These are phyloP conservation scores for Coniochaeta hoffmannii DNA, from an alignment of 2,329 filamentous ascomycete genomes.

Conservation along the genomic window DNA sequence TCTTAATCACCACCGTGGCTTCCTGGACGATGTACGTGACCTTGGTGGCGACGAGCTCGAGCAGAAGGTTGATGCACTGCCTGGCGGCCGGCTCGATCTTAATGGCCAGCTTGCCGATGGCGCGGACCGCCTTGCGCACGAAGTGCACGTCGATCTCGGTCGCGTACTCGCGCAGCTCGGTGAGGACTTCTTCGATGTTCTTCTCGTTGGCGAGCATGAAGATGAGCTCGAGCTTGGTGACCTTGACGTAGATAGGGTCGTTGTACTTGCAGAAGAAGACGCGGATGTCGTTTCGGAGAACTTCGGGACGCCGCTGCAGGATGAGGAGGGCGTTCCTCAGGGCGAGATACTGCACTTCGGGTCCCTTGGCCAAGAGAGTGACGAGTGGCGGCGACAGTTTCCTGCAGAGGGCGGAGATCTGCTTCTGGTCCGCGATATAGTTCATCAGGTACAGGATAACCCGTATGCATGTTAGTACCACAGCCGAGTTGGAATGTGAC, in stretches of 20 bases:
- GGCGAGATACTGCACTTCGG: slow-evolving; percentile 96
- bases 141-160: slow-evolving; percentile 99
- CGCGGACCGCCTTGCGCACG: slow-evolving; percentile 92
- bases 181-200: slow-evolving; percentile 92
- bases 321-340: slow-evolving; percentile 91
- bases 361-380: slow-evolving; percentile 88
- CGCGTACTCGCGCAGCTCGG: slow-evolving; percentile 90
- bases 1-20: slow-evolving; percentile 95
- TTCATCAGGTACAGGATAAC: slow-evolving; percentile 98
- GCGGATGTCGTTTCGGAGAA: slow-evolving; percentile 90
- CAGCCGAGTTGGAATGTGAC: slow-evolving; percentile 93
- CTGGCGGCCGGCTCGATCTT: slow-evolving; percentile 94
- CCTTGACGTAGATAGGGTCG: slow-evolving; percentile 98
- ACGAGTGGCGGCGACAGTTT: slow-evolving; percentile 94
- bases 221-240: slow-evolving; percentile 95
- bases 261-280: slow-evolving; percentile 99
- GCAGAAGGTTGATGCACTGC: slow-evolving; percentile 83
- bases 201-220: slow-evolving; percentile 96
- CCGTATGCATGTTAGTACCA: slow-evolving; percentile 91
- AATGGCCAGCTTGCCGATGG: slow-evolving; percentile 96
- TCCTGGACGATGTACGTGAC: slow-evolving; percentile 98
- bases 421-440: slow-evolving; percentile 88
- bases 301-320: slow-evolving; percentile 84
- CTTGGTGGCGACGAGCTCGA: slow-evolving; percentile 95
- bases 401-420: slow-evolving; percentile 77